Conservation (phyloP, 192 early-diverging fungal genomes). For the Dimargaris xerosporica region DNA sequence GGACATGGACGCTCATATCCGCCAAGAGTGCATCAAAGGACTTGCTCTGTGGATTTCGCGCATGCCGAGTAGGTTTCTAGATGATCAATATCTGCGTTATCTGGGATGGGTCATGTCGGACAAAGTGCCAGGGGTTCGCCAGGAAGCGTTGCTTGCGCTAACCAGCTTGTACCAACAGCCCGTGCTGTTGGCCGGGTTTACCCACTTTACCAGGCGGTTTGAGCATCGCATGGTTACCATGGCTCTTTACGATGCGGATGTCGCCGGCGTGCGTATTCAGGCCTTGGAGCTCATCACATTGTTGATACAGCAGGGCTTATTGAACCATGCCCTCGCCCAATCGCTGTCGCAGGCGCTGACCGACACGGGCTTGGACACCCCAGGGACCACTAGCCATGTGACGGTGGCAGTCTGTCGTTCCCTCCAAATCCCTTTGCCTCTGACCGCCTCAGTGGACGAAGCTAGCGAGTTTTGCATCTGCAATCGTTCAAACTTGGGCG, state of each 20-base stretch:
- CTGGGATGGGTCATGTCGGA: constrained; percentile 81
- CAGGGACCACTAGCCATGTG: no score
- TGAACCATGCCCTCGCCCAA: constrained; percentile 16
- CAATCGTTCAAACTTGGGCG: background rate
- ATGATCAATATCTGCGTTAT: constrained; percentile 61
- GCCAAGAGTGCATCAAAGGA: constrained; percentile 66
- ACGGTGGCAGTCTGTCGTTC: no score
- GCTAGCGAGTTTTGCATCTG: no score
- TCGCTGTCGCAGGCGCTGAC: constrained; percentile 6
- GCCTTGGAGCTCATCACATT: constrained; percentile 33
- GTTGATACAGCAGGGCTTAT: constrained; percentile 28
- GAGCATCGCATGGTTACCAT: constrained; percentile 61
- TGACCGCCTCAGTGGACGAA: no score
- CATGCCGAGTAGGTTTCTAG: constrained; percentile 56
- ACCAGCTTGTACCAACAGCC: constrained; percentile 39
- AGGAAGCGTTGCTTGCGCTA: constrained; percentile 52
- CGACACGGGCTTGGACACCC: background rate
- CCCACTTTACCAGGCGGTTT: constrained; percentile 49
- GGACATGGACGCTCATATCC: constrained; percentile 73
- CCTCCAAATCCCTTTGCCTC: no score
- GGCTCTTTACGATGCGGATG: constrained; percentile 48
- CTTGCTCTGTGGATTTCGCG: constrained; percentile 63
- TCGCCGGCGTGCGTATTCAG: constrained; percentile 24
- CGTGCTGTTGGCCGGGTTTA: constrained; percentile 33
- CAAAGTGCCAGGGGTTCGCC: constrained; percentile 50